These are phyloP conservation scores for Fusarium ramigenum DNA, from an alignment of 2,329 filamentous ascomycete species.

Conservation along the genomic window DNA sequence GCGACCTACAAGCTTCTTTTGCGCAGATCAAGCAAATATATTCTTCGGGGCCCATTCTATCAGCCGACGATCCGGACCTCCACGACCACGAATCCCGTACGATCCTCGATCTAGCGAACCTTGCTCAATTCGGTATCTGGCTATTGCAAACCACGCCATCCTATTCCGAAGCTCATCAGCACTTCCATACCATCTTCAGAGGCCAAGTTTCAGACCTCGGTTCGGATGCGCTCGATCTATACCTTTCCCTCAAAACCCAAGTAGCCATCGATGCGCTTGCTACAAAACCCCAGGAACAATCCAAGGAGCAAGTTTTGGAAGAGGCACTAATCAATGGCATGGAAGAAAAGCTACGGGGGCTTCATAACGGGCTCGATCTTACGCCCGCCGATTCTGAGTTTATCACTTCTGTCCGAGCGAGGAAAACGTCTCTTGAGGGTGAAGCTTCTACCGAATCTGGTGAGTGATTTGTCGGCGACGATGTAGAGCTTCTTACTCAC, in stretches of 20 bases:
- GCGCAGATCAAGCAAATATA: conserved; percentile 49
- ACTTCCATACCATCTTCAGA: conserved; percentile 57
- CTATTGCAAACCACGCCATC: conserved; percentile 51
- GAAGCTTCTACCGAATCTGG: conserved; percentile 42
- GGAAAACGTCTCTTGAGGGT: conserved; percentile 47
- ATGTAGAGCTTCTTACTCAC: conserved; percentile 12
- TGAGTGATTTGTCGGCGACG: conserved; percentile 34
- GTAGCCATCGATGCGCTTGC: conserved; percentile 64
- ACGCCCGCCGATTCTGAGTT: conserved; percentile 50
- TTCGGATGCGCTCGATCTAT: conserved; percentile 54
- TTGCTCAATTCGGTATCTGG: conserved; percentile 57
- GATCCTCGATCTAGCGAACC: conserved; percentile 58
- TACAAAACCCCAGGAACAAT: conserved; percentile 58
- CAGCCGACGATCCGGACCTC: conserved; percentile 48
- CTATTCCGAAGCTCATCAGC: conserved; percentile 54
- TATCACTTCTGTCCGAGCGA: conserved; percentile 45
- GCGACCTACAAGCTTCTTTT: conserved; percentile 46
- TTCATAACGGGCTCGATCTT: conserved; percentile 46
- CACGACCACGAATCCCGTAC: conserved; percentile 46
- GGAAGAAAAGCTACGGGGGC: conserved; percentile 55
- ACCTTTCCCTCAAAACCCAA: conserved; percentile 59
- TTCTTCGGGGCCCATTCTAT: conserved; percentile 46
- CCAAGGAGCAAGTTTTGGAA: conserved; percentile 62
- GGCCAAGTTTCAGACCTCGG: conserved; percentile 57
- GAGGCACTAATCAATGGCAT: conserved; percentile 67